Evolutionary conservation across 1,284 basidiomycete species (phyloP), one percentile per base, ranked within the genome.

Genomic region (Schizophyllum amplum): DNA sequence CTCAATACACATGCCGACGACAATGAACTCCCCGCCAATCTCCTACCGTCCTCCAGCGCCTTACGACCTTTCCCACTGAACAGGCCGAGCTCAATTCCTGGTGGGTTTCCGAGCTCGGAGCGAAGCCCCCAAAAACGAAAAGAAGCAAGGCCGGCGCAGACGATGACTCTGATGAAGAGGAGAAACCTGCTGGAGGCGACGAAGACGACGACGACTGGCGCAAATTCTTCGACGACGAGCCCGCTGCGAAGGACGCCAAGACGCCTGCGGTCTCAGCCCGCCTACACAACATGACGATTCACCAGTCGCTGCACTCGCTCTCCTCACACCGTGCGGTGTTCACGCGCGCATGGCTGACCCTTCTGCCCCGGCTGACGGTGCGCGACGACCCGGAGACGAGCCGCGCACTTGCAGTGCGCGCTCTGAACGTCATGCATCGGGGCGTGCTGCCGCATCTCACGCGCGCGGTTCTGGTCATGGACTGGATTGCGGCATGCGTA

Each of bases 401-500:
- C 4, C 81, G 76, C 60, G 70, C 71, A 2, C 65, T 83, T 5
- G 74, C 78, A 2, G 79, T 83, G 50, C 78, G 89, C 42, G 84
- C 82, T 1, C 71, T 97, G 52, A 86, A 87, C 61, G 78, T 94
- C 7, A 82, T 97, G 74, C 93, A 97, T 69, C 77, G 84, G 6
- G 84, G 88, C 13, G 87, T 97, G 21, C 73, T 97, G 66, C 94
- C 94, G 0, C 85, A 95, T 69, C 69, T 97, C 56, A 90, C 87
- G 4, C 74, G 89, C 53, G 82, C 91, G 0, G 77, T 94, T 5
- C 71, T 96, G 54, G 80, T 96, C 15, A 95, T 97, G 83, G 96
- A 99, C 71, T 99, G 95, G 90, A 80, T 99, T 27, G 86, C 90
- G 26, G 82, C 83, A 11, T 90, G 92, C 62, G 89, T 97, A 33